These are phyloP conservation scores for Pelargonium fulgidum DNA, from an alignment of 441 rosid species.

Conservation along the genomic window DNA sequence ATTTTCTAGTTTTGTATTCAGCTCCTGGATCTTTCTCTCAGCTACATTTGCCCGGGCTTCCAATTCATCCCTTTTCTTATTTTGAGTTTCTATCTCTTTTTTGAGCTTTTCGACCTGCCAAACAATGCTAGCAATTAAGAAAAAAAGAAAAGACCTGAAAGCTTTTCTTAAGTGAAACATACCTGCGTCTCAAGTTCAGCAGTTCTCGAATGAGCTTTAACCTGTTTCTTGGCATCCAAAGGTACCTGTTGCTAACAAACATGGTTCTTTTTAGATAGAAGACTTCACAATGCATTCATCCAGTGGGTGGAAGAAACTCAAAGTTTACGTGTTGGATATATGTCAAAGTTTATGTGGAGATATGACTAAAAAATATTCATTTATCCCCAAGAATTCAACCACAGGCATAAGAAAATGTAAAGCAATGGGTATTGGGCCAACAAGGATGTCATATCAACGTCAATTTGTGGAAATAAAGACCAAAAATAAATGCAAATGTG, in stretches of 20 bases:
- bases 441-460: background rate
- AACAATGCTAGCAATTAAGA: slow-evolving; percentile 13
- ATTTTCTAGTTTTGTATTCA: slow-evolving; percentile 25
- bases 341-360: no score
- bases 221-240: slow-evolving; percentile 18
- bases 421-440: no score
- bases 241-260: slow-evolving; percentile 14
- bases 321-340: no score
- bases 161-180: slow-evolving; percentile 14
- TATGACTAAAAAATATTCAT: no score
- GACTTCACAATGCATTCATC: background rate
- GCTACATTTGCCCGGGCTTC: slow-evolving; percentile 26
- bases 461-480: background rate
- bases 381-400: no score
- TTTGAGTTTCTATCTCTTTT: slow-evolving; percentile 30
- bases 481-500: background rate
- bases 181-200: slow-evolving; percentile 37
- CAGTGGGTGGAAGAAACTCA: background rate
- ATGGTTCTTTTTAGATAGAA: slow-evolving; percentile 1
- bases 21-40: slow-evolving; percentile 24
- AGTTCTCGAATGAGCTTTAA: slow-evolving; percentile 19
- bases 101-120: slow-evolving; percentile 25
- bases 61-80: slow-evolving; percentile 26
- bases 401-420: no score
- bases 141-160: background rate